Evolutionary conservation across 805 yeast genomes (phyloP), one percentile per base, ranked within the genome.

Genomic region (Metschnikowia shivogae): DNA sequence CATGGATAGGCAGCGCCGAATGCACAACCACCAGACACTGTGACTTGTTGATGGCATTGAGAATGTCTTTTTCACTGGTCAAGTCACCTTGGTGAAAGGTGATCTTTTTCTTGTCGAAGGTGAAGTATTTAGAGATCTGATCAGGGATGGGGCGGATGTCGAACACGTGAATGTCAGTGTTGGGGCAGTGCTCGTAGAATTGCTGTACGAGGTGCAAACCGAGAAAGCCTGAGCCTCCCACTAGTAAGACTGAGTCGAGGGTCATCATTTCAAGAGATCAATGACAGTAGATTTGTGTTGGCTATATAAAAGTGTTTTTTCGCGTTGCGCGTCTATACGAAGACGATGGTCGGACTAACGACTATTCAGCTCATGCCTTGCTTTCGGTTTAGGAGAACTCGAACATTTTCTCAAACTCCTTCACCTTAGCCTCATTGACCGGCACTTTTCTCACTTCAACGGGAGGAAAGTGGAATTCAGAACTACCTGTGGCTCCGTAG

Each of bases 1-100:
- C 97, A 61, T 89, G 97, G 63, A 93, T 77, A 14, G 99, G 99
- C 10, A 98, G 92, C 2, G 98, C 99, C 1, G 96, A 86, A 61
- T 95, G 98, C 7, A 93, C 96, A 20, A 93, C 78, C 1, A 88
- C 90, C 34, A 79, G 75, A 39, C 95, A 89, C 32, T 72, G 62
- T 27, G 84, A 73, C 11, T 59, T 62, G 29, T 65, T 61, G 32
- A 92, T 78, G 0, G 95, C 96, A 6, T 64, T 58, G 3, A 68
- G 61, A 5, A 93, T 83, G 57, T 88, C 95, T 8, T 68, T 76
- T 26, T 74, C 77, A 0, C 85, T 80, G 0, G 98, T 88, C 51
- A 93, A 68, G 59, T 93, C 98, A 39, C 97, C 98, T 54, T 82
- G 73, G 62, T 82, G 86, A 50, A 84, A 81, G 1, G 59, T 60